Conservation (phyloP, 2,329 filamentous ascomycete species). For the Alternaria burnsii region DNA sequence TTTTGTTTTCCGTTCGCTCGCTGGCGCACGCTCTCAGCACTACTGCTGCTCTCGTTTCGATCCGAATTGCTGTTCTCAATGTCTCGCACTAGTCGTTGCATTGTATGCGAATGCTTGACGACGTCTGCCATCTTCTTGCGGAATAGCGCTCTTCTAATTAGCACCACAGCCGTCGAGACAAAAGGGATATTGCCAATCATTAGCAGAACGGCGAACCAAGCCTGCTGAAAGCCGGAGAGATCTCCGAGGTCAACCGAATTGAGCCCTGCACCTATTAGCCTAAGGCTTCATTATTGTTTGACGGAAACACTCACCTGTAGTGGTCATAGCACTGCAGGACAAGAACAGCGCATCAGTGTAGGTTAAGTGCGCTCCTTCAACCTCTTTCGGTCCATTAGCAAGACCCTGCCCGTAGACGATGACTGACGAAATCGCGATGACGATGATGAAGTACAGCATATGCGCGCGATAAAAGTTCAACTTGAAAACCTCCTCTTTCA, state of each 20-base stretch:
- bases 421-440: conserved; percentile 37
- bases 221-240: conserved; percentile 40
- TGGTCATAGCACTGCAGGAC: conserved; percentile 44
- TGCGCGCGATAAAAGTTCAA: conserved; percentile 39
- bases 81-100: conserved; percentile 35
- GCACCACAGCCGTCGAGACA: conserved; percentile 39
- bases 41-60: conserved; percentile 10
- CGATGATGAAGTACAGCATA: conserved; percentile 42
- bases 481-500: conserved; percentile 25
- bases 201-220: conserved; percentile 36
- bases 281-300: background rate
- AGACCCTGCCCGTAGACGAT: conserved; percentile 42
- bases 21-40: conserved; percentile 18
- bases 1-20: background rate
- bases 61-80: conserved; percentile 29
- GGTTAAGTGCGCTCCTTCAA: conserved; percentile 25
- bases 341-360: conserved; percentile 43
- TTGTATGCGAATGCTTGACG: conserved; percentile 36
- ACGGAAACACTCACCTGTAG: conserved; percentile 26
- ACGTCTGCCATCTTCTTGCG: conserved; percentile 40
- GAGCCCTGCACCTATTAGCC: conserved; percentile 26
- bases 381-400: conserved; percentile 31
- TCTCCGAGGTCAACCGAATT: conserved; percentile 38
- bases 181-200: conserved; percentile 44
- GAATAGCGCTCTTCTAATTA: conserved; percentile 37